phyloP scores from a whole-genome alignment of 2,329 filamentous ascomycete species.

The Xylaria sp. region DNA sequence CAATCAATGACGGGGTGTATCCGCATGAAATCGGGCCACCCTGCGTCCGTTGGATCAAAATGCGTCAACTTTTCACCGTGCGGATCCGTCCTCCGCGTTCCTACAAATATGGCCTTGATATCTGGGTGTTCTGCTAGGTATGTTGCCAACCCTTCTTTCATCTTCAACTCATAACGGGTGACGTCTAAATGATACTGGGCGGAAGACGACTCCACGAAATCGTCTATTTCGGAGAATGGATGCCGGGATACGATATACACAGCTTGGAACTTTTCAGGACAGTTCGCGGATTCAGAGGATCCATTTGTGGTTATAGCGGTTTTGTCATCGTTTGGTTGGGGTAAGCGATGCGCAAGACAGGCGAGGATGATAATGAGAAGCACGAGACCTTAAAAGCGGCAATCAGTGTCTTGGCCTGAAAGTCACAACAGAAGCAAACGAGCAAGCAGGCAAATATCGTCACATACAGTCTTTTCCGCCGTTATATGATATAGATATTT shows the following conservation, averaged over 20 bases:
- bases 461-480: constrained; percentile 88
- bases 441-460: neutral
- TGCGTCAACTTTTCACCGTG: constrained; percentile 81
- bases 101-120: constrained; percentile 85
- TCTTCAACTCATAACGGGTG: constrained; percentile 76
- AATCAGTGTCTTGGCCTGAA: constrained; percentile 5
- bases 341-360: constrained; percentile 58
- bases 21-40: constrained; percentile 93
- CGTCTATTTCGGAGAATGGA: constrained; percentile 87
- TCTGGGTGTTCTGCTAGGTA: constrained; percentile 74
- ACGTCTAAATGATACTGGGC: constrained; percentile 77
- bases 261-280: constrained; percentile 70
- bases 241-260: constrained; percentile 90
- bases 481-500: constrained; percentile 94
- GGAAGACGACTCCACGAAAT: constrained; percentile 78
- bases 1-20: constrained; percentile 97
- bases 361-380: constrained; percentile 88
- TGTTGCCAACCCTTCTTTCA: constrained; percentile 81
- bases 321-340: constrained; percentile 41
- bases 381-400: constrained; percentile 67
- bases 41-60: constrained; percentile 88
- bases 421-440: neutral
- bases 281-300: constrained; percentile 38
- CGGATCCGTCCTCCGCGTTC: constrained; percentile 90
- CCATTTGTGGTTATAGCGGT: constrained; percentile 42